Evolutionary conservation across 176 grass and related monocot genomes (phyloP).

Genomic region (Carex cristatella): DNA sequence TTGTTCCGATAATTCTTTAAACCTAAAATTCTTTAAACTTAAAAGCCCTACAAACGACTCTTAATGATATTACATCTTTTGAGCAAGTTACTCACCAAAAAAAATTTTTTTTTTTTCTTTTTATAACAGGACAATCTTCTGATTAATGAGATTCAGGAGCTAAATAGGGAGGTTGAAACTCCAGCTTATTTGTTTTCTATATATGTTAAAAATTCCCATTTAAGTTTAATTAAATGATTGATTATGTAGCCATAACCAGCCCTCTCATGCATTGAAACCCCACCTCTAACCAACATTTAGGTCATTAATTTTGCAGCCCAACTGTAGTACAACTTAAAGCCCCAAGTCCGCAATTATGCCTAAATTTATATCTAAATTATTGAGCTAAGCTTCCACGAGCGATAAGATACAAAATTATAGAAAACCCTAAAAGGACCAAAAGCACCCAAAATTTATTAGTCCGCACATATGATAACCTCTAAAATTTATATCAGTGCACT

Average conservation of each 20-base stretch:
- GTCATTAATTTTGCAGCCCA: neutral
- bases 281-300: neutral
- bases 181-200: neutral
- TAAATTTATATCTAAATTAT: neutral
- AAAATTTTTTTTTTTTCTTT: neutral
- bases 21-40: neutral
- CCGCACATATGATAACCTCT: constrained; percentile 7
- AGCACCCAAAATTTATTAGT: constrained; percentile 20
- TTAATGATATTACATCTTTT: neutral
- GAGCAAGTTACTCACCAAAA: neutral
- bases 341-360: neutral
- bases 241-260: neutral
- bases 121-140: constrained; percentile 55
- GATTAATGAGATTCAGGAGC: constrained; percentile 71
- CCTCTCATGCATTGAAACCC: neutral
- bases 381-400: neutral
- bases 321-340: neutral
- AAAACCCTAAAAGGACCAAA: neutral
- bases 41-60: neutral
- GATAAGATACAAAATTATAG: neutral
- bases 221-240: neutral
- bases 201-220: neutral
- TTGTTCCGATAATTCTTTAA: constrained; percentile 10
- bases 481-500: neutral
- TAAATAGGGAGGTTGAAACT: constrained; percentile 50